Base-by-base conservation (phyloP, 2,329 filamentous ascomycete species). In the Verticillium nubilum region DNA sequence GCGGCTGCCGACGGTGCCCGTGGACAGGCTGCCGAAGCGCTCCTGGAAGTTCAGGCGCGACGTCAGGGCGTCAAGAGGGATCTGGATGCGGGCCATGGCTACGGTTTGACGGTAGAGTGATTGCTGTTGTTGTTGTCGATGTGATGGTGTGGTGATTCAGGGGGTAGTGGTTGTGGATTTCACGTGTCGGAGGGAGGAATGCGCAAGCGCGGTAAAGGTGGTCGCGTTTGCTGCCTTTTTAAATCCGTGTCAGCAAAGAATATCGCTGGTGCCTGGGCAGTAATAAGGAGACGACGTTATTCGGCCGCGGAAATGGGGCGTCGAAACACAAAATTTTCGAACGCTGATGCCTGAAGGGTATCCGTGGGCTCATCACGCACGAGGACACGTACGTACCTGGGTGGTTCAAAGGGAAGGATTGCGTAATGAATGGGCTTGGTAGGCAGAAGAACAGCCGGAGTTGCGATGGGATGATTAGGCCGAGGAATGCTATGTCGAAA, bases 11-110 rank as follows among this genome's bases (percentile, higher is more conserved):
- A 98, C 74, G 33, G 91, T 90, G 67, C 92, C 91, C 62, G 87
- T 86, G 72, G 92, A 88, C 65, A 97, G 82, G 72, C 88, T 86
- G 67, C 91, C 86, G 78, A 98, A 94, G 72, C 93, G 91, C 66
- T 95, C 92, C 66, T 80, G 79, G 63, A 97, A 78, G 78, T 95
- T 95, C 74, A 98, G 85, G 68, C 93, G 89, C 68, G 92, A 96
- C 75, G 94, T 96, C 74, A 98, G 79, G 70, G 89, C 86, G 75
- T 97, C 93, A 70, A 98, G 82, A 60, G 95, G 95, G 67, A 99
- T 95, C 82, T 91, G 91, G 72, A 98, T 91, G 74, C 91, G 87
- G 67, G 90, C 83, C 92, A 96, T 97, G 25, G 52, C n/a, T 28
- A n/a, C 26, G 9, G 55, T 57, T 28, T 57, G 28, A 19, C 13